These are phyloP conservation scores for Closterium sp. DNA, from an alignment of 139 green algal species.

Conservation along the genomic window DNA sequence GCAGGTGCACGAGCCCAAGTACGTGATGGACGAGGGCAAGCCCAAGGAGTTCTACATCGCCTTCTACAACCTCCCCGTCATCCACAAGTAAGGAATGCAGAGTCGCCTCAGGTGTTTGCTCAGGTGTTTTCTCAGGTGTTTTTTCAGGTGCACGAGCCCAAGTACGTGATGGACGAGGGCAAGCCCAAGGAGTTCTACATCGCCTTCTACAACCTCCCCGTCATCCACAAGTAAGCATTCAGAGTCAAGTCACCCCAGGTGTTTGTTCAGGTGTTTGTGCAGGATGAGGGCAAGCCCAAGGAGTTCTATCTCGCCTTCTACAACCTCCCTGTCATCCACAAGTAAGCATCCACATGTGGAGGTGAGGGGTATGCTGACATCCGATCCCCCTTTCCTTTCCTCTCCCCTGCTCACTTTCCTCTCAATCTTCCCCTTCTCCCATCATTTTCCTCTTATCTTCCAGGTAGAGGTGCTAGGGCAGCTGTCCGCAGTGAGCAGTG, in stretches of 20 bases:
- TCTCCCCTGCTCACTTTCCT: slow-evolving; percentile 54
- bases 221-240: slow-evolving; percentile 16
- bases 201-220: slow-evolving; percentile 73
- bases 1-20: slow-evolving; percentile 63
- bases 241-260: slow-evolving; percentile 57
- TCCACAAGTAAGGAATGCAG: slow-evolving; percentile 9
- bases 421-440: too few species aligned
- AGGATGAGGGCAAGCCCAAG: slow-evolving; percentile 62
- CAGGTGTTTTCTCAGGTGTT: slow-evolving; percentile 69
- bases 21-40: slow-evolving; percentile 57
- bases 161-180: slow-evolving; percentile 59
- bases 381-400: too few species aligned
- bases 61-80: slow-evolving; percentile 71
- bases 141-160: slow-evolving; percentile 66
- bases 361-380: too few species aligned
- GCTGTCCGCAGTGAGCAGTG: slow-evolving; percentile 65
- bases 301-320: slow-evolving; percentile 86
- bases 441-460: neutral
- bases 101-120: slow-evolving; percentile 72
- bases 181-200: slow-evolving; percentile 83
- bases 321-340: slow-evolving; percentile 61
- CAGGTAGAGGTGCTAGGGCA: slow-evolving; percentile 57
- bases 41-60: slow-evolving; percentile 83
- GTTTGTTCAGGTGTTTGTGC: slow-evolving; percentile 68
- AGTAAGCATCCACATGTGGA: slow-evolving; percentile 1